phyloP scores from a whole-genome alignment of 768 basidiomycete species.

The Cyathus striatus region DNA sequence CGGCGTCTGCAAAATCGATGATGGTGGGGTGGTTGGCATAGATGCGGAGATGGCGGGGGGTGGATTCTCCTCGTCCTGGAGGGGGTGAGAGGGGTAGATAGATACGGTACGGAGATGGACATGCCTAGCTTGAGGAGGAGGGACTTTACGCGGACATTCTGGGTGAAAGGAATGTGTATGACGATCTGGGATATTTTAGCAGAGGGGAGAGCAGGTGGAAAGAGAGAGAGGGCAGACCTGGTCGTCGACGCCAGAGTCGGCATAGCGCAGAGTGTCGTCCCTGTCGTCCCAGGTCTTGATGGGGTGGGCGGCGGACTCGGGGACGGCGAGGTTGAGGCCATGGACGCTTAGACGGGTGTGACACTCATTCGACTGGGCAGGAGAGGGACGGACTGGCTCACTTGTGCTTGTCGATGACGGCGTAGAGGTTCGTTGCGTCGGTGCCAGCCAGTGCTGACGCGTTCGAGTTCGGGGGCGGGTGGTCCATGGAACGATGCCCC shows the following conservation, averaged over 20 bases:
- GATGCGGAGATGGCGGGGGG: constrained; percentile 71
- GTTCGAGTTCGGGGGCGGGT: constrained; percentile 30
- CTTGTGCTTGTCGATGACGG: constrained; percentile 64
- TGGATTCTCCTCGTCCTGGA: constrained; percentile 69
- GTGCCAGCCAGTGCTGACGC: constrained; percentile 39
- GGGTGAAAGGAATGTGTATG: constrained; percentile 74
- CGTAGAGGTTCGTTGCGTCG: constrained; percentile 52
- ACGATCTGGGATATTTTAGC: constrained; percentile 47
- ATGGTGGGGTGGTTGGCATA: constrained; percentile 73
- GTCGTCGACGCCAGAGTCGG: constrained; percentile 81
- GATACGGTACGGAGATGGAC: constrained; percentile 10
- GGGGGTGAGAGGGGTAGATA: constrained; percentile 1
- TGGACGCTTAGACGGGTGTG: constrained; percentile 53
- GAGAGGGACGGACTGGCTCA: constrained; percentile 25
- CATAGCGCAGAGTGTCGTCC: constrained; percentile 59
- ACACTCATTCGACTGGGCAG: neutral
- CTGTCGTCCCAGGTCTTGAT: constrained; percentile 83
- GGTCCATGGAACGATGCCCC: neutral
- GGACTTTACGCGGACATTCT: constrained; percentile 73
- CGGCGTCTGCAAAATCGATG: constrained; percentile 73
- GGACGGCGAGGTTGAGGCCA: constrained; percentile 75
- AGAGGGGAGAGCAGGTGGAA: constrained; percentile 6
- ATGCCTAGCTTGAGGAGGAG: constrained; percentile 73
- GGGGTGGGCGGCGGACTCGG: constrained; percentile 70
- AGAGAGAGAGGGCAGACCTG: constrained; percentile 44